Conservation (phyloP, 2,329 filamentous ascomycete genomes). For the Fusarium hostae region DNA sequence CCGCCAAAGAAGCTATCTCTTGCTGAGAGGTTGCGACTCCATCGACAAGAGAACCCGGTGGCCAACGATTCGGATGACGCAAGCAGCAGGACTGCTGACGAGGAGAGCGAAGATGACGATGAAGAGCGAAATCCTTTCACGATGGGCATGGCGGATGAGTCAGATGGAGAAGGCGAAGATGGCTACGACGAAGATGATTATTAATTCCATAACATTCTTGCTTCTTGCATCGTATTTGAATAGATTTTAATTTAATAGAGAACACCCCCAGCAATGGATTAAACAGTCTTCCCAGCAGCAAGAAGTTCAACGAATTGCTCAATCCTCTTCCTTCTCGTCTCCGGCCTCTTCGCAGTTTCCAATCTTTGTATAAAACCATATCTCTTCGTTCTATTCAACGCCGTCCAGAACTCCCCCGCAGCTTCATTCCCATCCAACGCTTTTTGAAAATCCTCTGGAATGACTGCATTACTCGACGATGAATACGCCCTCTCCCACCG, state of each 20-base stretch:
- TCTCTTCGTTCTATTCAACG: constrained; percentile 56
- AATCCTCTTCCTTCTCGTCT: constrained; percentile 53
- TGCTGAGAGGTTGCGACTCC: constrained; percentile 31
- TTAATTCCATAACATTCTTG: neutral
- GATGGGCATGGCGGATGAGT: constrained; percentile 50
- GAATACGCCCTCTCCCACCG: constrained; percentile 69
- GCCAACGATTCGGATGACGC: constrained; percentile 18
- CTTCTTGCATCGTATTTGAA: neutral
- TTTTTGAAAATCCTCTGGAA: constrained; percentile 60
- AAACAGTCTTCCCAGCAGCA: constrained; percentile 40
- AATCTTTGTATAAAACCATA: constrained; percentile 60
- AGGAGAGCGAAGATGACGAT: constrained; percentile 34
- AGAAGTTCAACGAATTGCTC: constrained; percentile 55
- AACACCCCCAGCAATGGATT: constrained; percentile 39
- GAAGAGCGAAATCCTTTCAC: constrained; percentile 45
- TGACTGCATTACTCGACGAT: constrained; percentile 57
- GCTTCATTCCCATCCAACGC: constrained; percentile 55
- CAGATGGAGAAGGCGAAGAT: constrained; percentile 43
- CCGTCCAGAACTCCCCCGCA: constrained; percentile 53
- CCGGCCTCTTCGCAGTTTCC: constrained; percentile 53
- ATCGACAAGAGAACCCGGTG: constrained; percentile 36
- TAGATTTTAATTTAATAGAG: constrained; percentile 13
- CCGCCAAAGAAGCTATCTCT: constrained; percentile 25
- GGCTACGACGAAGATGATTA: constrained; percentile 34
- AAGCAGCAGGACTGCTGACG: constrained; percentile 34